phyloP scores from a whole-genome alignment of 2,329 filamentous ascomycete species.

The Thelonectria rubi region DNA sequence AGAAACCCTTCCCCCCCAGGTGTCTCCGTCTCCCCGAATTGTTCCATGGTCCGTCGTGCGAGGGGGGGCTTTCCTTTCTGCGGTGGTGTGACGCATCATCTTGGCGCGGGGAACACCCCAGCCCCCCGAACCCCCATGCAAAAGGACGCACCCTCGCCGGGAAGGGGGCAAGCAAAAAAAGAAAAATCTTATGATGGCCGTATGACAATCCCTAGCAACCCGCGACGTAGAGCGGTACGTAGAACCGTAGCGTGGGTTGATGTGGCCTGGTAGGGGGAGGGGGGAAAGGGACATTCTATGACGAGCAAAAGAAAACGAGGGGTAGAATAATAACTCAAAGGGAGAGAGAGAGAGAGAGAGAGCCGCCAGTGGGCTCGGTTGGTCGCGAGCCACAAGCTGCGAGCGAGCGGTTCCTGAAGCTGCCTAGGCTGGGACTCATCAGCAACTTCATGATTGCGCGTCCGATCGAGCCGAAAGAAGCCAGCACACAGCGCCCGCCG shows the following conservation, averaged over 20 bases:
- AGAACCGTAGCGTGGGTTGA: not conserved
- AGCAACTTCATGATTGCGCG: not conserved
- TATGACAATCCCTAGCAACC: conserved; percentile 3
- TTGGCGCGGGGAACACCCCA: conserved; percentile 10
- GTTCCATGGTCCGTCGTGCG: not conserved
- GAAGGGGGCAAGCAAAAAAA: not conserved
- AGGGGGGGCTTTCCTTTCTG: too few relatives aligned
- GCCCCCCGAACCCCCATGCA: not conserved
- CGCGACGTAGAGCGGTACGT: not conserved
- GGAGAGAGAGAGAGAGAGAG: not conserved
- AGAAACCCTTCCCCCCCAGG: not conserved
- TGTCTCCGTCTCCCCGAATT: not conserved
- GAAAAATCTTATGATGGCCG: conserved; percentile 12
- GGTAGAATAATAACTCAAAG: not conserved
- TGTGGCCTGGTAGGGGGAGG: not conserved
- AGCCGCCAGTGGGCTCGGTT: not conserved
- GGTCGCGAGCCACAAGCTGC: not conserved
- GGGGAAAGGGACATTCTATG: too few relatives aligned
- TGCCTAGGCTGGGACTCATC: too few relatives aligned
- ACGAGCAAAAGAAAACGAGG: too few relatives aligned
- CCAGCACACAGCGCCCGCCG: not conserved
- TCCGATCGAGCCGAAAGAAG: not conserved
- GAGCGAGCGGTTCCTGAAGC: too few relatives aligned
- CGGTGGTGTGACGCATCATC: conserved; percentile 20
- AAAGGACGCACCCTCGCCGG: not conserved